A percentile compares a stretch with the other conserved stretches of the same genome.
Evolutionary conservation across 495 filamentous ascomycete species (phyloP).

Genomic region (Aeminium ludgeri): DNA sequence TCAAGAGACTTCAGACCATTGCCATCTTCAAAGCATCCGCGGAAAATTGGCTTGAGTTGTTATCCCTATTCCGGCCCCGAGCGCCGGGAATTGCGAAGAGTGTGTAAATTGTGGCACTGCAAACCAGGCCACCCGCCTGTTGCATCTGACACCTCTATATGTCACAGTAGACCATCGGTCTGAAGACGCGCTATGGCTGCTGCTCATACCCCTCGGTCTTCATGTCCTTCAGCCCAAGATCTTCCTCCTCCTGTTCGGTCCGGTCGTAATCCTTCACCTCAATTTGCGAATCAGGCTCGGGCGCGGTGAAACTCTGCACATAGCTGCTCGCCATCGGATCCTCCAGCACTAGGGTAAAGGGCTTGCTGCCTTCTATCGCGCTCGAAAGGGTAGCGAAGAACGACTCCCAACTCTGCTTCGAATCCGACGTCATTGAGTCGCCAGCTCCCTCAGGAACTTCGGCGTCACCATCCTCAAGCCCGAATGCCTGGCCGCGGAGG

Average conservation of each 20-base stretch:
- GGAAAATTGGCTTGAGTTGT: too few species aligned
- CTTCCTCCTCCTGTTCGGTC: slow-evolving; percentile 79
- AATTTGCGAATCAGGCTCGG: slow-evolving; percentile 63
- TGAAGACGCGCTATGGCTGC: slow-evolving; percentile 15
- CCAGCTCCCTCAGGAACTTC: slow-evolving; percentile 37
- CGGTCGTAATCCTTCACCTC: slow-evolving; percentile 69
- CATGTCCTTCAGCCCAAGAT: slow-evolving; percentile 80
- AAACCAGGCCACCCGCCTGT: too few species aligned
- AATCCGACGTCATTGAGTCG: slow-evolving; percentile 50
- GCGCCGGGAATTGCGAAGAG: too few species aligned
- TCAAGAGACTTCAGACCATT: too few species aligned
- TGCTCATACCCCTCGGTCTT: slow-evolving; percentile 75
- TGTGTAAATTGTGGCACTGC: too few species aligned
- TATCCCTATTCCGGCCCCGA: too few species aligned
- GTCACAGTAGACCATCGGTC: too few species aligned
- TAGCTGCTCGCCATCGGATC: slow-evolving; percentile 87
- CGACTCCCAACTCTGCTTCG: slow-evolving; percentile 52
- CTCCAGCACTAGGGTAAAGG: slow-evolving; percentile 71
- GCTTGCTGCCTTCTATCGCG: slow-evolving; percentile 65
- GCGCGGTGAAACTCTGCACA: slow-evolving; percentile 66
- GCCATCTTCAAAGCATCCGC: too few species aligned
- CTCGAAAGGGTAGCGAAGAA: slow-evolving; percentile 63
- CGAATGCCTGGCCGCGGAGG: slow-evolving; percentile 65
- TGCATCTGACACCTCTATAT: too few species aligned
- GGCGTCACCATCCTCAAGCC: slow-evolving; percentile 32